Evolutionary conservation across 2,329 filamentous ascomycete genomes (phyloP).

Genomic region (Fonsecaea pugnacius): DNA sequence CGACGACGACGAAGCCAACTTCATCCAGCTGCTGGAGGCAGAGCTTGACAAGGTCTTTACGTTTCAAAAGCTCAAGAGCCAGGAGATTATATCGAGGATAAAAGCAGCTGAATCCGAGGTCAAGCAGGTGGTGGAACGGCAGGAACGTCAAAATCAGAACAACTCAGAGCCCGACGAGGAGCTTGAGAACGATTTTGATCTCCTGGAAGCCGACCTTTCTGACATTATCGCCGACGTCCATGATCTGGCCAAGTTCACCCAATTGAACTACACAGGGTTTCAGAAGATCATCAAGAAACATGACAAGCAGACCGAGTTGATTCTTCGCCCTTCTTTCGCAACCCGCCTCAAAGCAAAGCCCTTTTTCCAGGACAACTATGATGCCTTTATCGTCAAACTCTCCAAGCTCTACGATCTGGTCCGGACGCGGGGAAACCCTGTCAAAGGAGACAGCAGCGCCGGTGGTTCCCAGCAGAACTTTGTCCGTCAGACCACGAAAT

Average conservation of each 20-base stretch:
- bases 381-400: slow-evolving; percentile 90
- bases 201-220: slow-evolving; percentile 91
- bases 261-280: slow-evolving; percentile 98
- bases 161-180: slow-evolving; percentile 43
- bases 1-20: slow-evolving; percentile 87
- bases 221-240: slow-evolving; percentile 99
- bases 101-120: slow-evolving; percentile 87
- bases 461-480: slow-evolving; percentile 94
- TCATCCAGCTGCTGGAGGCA: slow-evolving; percentile 82
- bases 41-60: slow-evolving; percentile 98
- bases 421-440: slow-evolving; percentile 86
- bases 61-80: slow-evolving; percentile 95
- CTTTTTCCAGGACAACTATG: slow-evolving; percentile 99
- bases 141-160: slow-evolving; percentile 58
- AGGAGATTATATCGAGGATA: slow-evolving; percentile 92
- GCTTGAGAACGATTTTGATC: slow-evolving; percentile 86
- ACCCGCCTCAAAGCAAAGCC: slow-evolving; percentile 92
- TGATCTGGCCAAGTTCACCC: slow-evolving; percentile 96
- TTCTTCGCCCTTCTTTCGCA: slow-evolving; percentile 93
- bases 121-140: slow-evolving; percentile 76
- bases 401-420: slow-evolving; percentile 95
- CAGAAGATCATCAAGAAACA: slow-evolving; percentile 99
- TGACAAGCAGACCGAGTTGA: slow-evolving; percentile 96
- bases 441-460: slow-evolving; percentile 87
- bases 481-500: slow-evolving; percentile 95